These are phyloP conservation scores for Chytriomyces sp. DNA, from an alignment of 192 early-diverging fungal genomes.

Conservation along the genomic window DNA sequence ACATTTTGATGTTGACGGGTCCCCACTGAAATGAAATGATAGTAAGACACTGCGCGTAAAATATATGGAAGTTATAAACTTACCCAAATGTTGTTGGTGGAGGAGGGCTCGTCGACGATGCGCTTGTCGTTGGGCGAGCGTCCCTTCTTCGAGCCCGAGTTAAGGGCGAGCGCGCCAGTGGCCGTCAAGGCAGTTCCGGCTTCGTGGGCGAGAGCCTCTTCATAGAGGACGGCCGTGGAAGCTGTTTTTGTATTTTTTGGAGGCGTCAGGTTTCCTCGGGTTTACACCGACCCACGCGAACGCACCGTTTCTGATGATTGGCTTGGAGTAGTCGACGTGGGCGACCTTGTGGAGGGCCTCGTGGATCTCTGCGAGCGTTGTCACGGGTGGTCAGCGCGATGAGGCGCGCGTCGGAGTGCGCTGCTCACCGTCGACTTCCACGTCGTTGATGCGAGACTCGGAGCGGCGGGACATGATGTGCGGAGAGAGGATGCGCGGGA, in stretches of 20 bases:
- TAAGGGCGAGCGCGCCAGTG: slow-evolving; percentile 86
- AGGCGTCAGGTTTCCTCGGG: background rate
- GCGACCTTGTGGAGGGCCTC: slow-evolving; percentile 69
- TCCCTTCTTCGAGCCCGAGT: slow-evolving; percentile 89
- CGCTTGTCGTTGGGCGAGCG: slow-evolving; percentile 96
- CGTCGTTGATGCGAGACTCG: background rate
- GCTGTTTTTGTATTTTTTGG: background rate
- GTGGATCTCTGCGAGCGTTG: slow-evolving; percentile 48
- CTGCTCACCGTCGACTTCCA: slow-evolving; percentile 6
- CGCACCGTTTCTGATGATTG: slow-evolving; percentile 76
- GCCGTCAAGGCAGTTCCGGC: slow-evolving; percentile 86
- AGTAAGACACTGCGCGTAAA: background rate
- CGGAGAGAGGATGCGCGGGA: no score
- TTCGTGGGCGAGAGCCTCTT: slow-evolving; percentile 86
- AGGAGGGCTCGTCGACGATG: slow-evolving; percentile 87
- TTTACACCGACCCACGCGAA: background rate
- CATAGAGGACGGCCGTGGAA: slow-evolving; percentile 73
- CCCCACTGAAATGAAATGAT: slow-evolving; percentile 68
- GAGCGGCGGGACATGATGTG: background rate
- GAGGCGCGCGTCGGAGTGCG: background rate
- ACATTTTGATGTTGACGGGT: slow-evolving; percentile 92
- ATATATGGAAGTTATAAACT: background rate
- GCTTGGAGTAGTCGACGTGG: slow-evolving; percentile 78
- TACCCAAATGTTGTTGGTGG: slow-evolving; percentile 87
- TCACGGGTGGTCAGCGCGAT: background rate